These are phyloP conservation scores for Scheffersomyces insectosa DNA, from an alignment of 1,139 yeast species.

Conservation along the genomic window DNA sequence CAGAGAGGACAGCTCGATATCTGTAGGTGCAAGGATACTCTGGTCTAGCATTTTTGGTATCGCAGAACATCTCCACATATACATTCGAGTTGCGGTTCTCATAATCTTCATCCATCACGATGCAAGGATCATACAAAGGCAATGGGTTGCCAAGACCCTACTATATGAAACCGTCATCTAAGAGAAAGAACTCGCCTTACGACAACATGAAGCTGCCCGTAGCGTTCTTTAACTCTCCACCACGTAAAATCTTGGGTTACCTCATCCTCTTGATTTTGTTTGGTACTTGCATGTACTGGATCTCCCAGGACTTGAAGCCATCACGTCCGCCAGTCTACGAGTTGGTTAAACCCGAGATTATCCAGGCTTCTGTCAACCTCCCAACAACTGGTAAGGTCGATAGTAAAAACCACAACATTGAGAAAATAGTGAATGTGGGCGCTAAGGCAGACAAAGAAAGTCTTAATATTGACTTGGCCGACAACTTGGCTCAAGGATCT, in stretches of 20 bases:
- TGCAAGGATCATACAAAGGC: conserved; percentile 49
- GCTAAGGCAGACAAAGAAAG: conserved; percentile 29
- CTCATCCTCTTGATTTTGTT: conserved; percentile 36
- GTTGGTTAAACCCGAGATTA: conserved; percentile 17
- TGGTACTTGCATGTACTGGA: conserved; percentile 37
- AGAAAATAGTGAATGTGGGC: conserved; percentile 24
- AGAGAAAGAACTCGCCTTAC: conserved; percentile 39
- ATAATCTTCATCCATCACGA: conserved; percentile 8
- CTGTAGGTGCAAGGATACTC: no score
- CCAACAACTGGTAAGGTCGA: conserved; percentile 1
- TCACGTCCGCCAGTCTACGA: conserved; percentile 31
- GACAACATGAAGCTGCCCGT: conserved; percentile 29
- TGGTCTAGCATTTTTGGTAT: no score
- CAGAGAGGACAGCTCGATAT: no score
- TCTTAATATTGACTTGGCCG: conserved; percentile 39
- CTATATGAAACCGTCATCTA: conserved; percentile 45
- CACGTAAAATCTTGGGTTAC: conserved; percentile 43
- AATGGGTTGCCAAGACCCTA: conserved; percentile 51
- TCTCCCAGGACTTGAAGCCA: conserved; percentile 39
- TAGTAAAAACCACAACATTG: conserved; percentile 19
- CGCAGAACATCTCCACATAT: no score
- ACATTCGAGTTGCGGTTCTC: no score
- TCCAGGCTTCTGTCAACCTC: not conserved
- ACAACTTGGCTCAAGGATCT: conserved; percentile 41
- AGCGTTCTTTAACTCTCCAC: conserved; percentile 35